Base-by-base conservation (phyloP, 140 eudicot species). In the Bidens hawaiensis region DNA sequence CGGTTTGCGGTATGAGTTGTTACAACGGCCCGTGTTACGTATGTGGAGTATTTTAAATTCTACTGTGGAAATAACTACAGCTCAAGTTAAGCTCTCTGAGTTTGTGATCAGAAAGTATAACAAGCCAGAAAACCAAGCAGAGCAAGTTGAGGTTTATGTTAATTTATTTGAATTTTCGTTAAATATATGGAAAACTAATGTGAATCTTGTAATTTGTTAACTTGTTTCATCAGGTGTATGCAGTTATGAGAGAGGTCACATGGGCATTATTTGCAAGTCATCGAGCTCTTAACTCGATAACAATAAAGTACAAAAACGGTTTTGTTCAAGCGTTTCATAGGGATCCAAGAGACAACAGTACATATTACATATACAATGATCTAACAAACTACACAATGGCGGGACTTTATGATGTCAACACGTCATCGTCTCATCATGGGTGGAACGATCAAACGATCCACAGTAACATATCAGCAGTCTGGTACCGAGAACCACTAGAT, bases 321-420 rank as follows among this genome's bases (percentile, higher is more conserved):
- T 93, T 93, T 71, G 99, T 93, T 58, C 99, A 93, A 70, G 99
- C 96, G 24, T 93, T 88, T 58, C 99, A 93, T 69, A 78, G 96
- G 69, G 88, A 93, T 76, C 96, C 85, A 55, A 85, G 78, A 66
- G 85, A 89, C 65, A 82, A 88, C 76, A 88, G 82, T 61, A 88
- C 99, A 31, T 93, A 74, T 75, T 88, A 93, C 80, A 83, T 93
- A 60, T 93, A 85, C 81, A 88, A 96, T 54, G 95, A 93, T 71
- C 82, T 88, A 14, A 72, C 81, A 43, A 88, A 93, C 52, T 93
- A 93, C 65, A 80, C 96, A 28, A 85, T 93, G 72, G 72, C 75
- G 36, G 77, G 77, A 17, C 65, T 91, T n/a, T 74, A 73, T 64
- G 78, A 64, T 28, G 73, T 63, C 59, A 71, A 73, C 49, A 19